A percentile compares a stretch with the other conserved stretches of the same genome.
These are phyloP conservation scores for Penicillium crystallinum DNA, from an alignment of 495 filamentous ascomycete genomes.

Conservation along the genomic window DNA sequence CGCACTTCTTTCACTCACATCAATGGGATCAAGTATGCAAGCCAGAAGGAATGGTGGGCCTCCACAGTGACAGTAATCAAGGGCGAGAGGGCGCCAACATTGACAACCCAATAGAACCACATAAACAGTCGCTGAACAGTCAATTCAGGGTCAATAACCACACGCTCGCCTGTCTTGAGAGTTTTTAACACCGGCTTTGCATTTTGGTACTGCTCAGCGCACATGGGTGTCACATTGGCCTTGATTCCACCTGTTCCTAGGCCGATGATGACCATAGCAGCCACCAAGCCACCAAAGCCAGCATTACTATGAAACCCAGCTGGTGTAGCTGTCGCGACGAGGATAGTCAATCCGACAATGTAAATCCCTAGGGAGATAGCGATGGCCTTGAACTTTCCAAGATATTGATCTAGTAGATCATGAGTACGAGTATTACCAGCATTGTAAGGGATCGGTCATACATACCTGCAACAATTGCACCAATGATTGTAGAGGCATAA, in stretches of 20 bases:
- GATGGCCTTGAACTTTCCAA: conserved; percentile 51
- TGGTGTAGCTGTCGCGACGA: conserved; percentile 54
- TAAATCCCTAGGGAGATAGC: conserved; percentile 46
- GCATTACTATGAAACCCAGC: conserved; percentile 7
- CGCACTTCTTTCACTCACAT: background rate
- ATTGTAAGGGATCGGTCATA: background rate
- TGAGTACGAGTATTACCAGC: background rate
- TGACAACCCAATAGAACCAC: conserved; percentile 34
- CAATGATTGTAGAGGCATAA: conserved; percentile 33
- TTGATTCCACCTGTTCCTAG: conserved; percentile 48
- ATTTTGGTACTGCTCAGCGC: conserved; percentile 39
- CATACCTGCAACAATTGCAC: conserved; percentile 29
- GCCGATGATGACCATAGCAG: conserved; percentile 23
- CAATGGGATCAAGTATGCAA: conserved; percentile 49
- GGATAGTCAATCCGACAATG: conserved; percentile 55
- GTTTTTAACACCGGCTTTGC: conserved; percentile 30
- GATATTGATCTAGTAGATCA: conserved; percentile 20
- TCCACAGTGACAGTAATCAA: conserved; percentile 22
- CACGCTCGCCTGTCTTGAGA: conserved; percentile 47
- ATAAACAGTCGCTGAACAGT: conserved; percentile 31
- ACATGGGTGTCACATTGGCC: conserved; percentile 54
- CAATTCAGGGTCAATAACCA: conserved; percentile 59
- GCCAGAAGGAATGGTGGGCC: conserved; percentile 52
- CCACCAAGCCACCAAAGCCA: conserved; percentile 7
- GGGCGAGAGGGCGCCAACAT: conserved; percentile 37